Conservation (phyloP, 345 rosid species). For the Linum tenue region DNA sequence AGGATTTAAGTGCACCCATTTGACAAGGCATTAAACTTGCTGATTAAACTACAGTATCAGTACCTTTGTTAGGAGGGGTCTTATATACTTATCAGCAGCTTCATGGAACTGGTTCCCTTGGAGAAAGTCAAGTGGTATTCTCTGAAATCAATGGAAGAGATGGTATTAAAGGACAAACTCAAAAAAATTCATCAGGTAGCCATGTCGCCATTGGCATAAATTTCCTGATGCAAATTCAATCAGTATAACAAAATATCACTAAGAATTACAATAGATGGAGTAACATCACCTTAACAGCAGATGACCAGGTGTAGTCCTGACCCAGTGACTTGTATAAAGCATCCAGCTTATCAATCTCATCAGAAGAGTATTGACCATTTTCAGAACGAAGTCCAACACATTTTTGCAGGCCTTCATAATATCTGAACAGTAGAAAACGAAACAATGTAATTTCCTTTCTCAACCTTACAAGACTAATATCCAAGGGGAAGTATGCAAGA, state of each 20-base stretch:
- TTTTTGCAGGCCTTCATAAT: slow-evolving; percentile 84
- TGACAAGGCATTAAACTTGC: slow-evolving; percentile 4
- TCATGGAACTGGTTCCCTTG: slow-evolving; percentile 69
- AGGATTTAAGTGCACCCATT: slow-evolving; percentile 10
- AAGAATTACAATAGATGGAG: background rate
- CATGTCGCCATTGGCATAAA: background rate
- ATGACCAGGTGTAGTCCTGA: slow-evolving; percentile 69
- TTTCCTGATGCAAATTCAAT: background rate
- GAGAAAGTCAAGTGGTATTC: slow-evolving; percentile 95
- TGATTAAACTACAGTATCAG: slow-evolving; percentile 5
- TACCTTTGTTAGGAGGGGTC: slow-evolving; percentile 87
- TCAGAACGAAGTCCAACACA: slow-evolving; percentile 57
- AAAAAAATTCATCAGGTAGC: background rate
- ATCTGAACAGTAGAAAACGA: slow-evolving; percentile 37
- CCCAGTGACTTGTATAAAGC: slow-evolving; percentile 67
- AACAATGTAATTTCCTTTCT: slow-evolving; percentile 4
- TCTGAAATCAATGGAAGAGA: slow-evolving; percentile 29
- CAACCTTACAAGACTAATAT: background rate
- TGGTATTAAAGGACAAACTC: background rate
- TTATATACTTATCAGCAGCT: slow-evolving; percentile 69
- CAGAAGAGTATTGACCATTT: slow-evolving; percentile 52
- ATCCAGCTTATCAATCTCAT: slow-evolving; percentile 67
- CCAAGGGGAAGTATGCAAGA: too few relatives aligned
- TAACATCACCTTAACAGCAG: slow-evolving; percentile 80
- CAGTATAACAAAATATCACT: background rate